Evolutionary conservation across 306 rosid species (phyloP).

Genomic region (Pyrus pyrifolia): DNA sequence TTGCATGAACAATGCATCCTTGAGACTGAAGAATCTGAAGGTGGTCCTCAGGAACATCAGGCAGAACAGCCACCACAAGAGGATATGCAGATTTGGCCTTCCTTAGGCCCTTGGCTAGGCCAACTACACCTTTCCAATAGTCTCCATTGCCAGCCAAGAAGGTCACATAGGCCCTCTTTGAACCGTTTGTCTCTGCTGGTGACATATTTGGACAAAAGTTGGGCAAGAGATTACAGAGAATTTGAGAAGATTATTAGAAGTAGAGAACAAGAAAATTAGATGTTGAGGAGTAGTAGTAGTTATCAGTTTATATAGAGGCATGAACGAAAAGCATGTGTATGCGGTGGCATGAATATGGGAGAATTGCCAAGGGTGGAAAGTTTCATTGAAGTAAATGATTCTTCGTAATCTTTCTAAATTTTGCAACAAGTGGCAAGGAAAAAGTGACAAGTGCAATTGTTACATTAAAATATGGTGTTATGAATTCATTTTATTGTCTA

Average conservation of each 20-base stretch:
- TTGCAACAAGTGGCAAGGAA: background rate
- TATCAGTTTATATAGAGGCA: conserved; percentile 6
- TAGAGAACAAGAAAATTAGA: background rate
- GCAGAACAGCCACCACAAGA: conserved; percentile 42
- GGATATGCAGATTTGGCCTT: conserved; percentile 34
- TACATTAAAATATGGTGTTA: too few relatives aligned
- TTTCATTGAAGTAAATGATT: background rate
- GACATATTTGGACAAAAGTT: background rate
- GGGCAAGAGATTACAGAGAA: background rate
- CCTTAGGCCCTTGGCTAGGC: conserved; percentile 46
- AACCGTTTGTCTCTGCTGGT: background rate
- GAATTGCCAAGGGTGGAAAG: background rate
- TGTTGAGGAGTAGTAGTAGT: background rate
- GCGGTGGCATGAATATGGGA: background rate
- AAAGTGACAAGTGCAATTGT: background rate
- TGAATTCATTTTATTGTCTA: too few relatives aligned
- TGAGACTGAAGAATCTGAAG: conserved; percentile 35
- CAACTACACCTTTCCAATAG: conserved; percentile 51
- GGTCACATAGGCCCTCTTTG: conserved; percentile 39
- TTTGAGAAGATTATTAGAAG: background rate
- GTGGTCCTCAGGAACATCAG: conserved; percentile 50
- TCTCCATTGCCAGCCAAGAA: conserved; percentile 53
- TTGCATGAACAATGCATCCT: conserved; percentile 40
- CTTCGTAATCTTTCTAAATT: background rate
- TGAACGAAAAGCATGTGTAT: background rate